A percentile compares a stretch with the other conserved stretches of the same genome.
Conservation (phyloP, 345 rosid species). For the Rhodamnia rubescens region DNA sequence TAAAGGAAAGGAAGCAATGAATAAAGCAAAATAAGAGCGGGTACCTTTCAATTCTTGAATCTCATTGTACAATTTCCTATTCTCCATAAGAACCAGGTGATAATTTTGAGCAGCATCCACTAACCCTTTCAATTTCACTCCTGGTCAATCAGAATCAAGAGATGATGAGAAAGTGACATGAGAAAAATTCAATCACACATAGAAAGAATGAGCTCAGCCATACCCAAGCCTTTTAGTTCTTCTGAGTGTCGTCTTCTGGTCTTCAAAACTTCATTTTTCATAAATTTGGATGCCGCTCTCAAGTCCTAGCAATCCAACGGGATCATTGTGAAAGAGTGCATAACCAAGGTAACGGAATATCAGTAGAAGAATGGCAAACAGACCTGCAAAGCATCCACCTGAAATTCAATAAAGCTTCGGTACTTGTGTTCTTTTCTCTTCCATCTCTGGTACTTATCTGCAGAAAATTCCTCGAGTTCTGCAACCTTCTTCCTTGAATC, state of each 20-base stretch:
- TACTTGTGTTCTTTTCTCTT: slow-evolving; percentile 51
- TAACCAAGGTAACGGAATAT: neutral
- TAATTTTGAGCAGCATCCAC: slow-evolving; percentile 81
- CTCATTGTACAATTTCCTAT: slow-evolving; percentile 80
- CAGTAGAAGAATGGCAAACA: slow-evolving; percentile 1
- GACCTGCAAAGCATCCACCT: slow-evolving; percentile 60
- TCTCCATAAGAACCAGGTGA: slow-evolving; percentile 72
- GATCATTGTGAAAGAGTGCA: neutral
- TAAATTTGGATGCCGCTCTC: slow-evolving; percentile 42
- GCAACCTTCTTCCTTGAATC: slow-evolving; percentile 53
- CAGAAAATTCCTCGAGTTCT: slow-evolving; percentile 66
- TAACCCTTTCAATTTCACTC: slow-evolving; percentile 67
- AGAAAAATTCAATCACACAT: neutral
- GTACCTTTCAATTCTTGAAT: slow-evolving; percentile 96
- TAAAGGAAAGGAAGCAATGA: slow-evolving; percentile 3
- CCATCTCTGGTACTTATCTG: slow-evolving; percentile 62
- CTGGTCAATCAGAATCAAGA: slow-evolving; percentile 18
- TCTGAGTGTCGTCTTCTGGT: slow-evolving; percentile 44
- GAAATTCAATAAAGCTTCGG: slow-evolving; percentile 41
- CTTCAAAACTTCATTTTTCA: slow-evolving; percentile 60
- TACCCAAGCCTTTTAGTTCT: slow-evolving; percentile 66
- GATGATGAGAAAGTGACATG: neutral
- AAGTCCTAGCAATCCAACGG: slow-evolving; percentile 39
- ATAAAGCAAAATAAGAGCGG: neutral
- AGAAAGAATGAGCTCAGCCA: neutral